A percentile compares a stretch with the other conserved stretches of the same genome.
Evolutionary conservation across 331 rosid genomes (phyloP).

Genomic region (Malus hybrid): DNA sequence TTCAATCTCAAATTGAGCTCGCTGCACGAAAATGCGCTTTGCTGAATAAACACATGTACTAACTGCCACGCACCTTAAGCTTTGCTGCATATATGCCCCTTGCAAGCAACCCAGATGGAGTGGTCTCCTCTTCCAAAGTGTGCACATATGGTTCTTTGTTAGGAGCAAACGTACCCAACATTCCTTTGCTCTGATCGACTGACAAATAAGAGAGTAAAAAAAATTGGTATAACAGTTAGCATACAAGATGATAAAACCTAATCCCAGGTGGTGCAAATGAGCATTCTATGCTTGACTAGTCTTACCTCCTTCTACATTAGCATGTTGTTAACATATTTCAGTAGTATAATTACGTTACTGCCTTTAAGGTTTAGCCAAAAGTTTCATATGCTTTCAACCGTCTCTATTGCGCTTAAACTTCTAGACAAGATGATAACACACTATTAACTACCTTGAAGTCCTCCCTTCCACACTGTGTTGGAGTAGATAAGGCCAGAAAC

Average conservation of each 20-base stretch:
- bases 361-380: background rate
- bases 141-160: slow-evolving; percentile 56
- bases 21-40: background rate
- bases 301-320: background rate
- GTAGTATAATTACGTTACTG: background rate
- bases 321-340: background rate
- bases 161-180: slow-evolving; percentile 96
- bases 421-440: background rate
- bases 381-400: background rate
- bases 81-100: slow-evolving; percentile 84
- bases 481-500: slow-evolving; percentile 84
- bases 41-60: background rate
- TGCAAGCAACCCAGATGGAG: slow-evolving; percentile 84
- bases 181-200: slow-evolving; percentile 85
- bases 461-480: slow-evolving; percentile 88
- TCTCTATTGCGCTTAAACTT: slow-evolving; percentile 6
- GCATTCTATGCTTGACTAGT: background rate
- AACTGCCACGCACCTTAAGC: slow-evolving; percentile 28
- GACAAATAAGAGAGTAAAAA: background rate
- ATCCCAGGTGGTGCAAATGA: background rate
- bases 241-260: background rate
- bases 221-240: background rate
- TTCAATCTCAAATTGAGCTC: background rate
- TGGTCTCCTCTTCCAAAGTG: slow-evolving; percentile 77
- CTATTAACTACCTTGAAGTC: slow-evolving; percentile 52